Base-by-base conservation (phyloP, 2,329 filamentous ascomycete species). In the Colletotrichum sp. region DNA sequence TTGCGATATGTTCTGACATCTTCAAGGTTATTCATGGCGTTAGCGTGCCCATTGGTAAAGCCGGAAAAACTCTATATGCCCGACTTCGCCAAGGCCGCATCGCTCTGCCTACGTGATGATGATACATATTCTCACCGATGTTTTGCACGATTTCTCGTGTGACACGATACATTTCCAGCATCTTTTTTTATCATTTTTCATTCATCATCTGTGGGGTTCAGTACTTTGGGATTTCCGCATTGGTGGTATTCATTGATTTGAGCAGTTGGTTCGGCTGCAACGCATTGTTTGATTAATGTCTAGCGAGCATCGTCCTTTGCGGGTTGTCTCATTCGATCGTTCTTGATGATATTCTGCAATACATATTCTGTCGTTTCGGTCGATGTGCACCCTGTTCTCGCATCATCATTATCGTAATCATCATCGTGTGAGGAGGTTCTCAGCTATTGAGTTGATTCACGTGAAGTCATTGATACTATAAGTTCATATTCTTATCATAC, bases 211-310 rank as follows among this genome's bases (percentile, higher is more conserved):
- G 3, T 6, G 44, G 2, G 5, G 0, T 22, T 48, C 2, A 22
- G 44, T 3, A 1, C 4, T 48, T 6, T 48, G n/a, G 4, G 44
- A 13, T 3, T 2, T 0, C 2, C 3, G 3, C 16, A 48, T 22
- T 39, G 36, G 16, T 5, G 8, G 18, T 44, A 44, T 44, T n/a
- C 9, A 22, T 22, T 12, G 44, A 22, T 13, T 4, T 22, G 10
- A 3, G 44, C 44, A 22, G 2, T 48, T 13, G 8, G 8, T 48
- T 3, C 10, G 18, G 44, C 44, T 48, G 44, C n/a, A n/a, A 48
- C n/a, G 44, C 10, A 22, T 48, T 22, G n/a, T 13, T 22, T 48
- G n/a, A 0, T 10, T 48, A 1, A 6, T 6, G 8, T 8, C 6
- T 48, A 48, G 44, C 44, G 44, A 48, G 10, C 44, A 48, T 48